These are phyloP conservation scores for Tricholoma sp. DNA, from an alignment of 768 basidiomycete genomes.

Conservation along the genomic window DNA sequence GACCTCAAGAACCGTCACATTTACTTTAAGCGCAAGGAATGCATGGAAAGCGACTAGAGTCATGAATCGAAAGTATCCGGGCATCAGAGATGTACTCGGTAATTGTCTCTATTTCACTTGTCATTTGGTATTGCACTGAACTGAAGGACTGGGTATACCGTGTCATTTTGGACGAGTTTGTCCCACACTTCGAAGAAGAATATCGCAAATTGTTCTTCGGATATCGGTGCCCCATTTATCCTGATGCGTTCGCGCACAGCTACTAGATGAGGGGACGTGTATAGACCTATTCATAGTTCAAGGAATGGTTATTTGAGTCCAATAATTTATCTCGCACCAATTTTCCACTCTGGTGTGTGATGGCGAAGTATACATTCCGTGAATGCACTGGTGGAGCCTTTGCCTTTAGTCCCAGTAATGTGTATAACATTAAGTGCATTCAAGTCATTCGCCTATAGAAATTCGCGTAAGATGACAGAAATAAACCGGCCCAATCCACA, in stretches of 20 bases:
- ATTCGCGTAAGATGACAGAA: conserved; percentile 10
- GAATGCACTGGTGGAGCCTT: conserved; percentile 96
- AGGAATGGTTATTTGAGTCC: not conserved
- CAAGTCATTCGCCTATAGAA: conserved; percentile 66
- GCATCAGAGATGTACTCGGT: conserved; percentile 61
- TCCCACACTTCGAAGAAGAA: conserved; percentile 99
- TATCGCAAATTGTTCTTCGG: conserved; percentile 81
- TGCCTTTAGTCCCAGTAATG: conserved; percentile 97
- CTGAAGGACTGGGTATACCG: conserved; percentile 34
- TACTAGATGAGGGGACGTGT: conserved; percentile 95
- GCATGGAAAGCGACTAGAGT: conserved; percentile 91
- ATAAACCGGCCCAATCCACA: conserved; percentile 1
- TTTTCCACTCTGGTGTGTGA: conserved; percentile 68
- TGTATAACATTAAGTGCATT: conserved; percentile 91
- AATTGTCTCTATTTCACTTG: conserved; percentile 35
- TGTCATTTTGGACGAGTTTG: conserved; percentile 54
- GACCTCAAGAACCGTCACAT: conserved; percentile 93
- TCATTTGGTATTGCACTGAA: conserved; percentile 1
- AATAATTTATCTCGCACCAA: conserved; percentile 49
- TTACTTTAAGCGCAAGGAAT: conserved; percentile 77
- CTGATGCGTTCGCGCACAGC: conserved; percentile 95
- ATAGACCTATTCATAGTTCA: conserved; percentile 56
- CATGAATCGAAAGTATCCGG: conserved; percentile 90
- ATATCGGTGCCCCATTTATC: conserved; percentile 84
- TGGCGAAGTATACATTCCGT: conserved; percentile 80